Base-by-base conservation (phyloP, 441 rosid species). In the Corymbia calophylla region DNA sequence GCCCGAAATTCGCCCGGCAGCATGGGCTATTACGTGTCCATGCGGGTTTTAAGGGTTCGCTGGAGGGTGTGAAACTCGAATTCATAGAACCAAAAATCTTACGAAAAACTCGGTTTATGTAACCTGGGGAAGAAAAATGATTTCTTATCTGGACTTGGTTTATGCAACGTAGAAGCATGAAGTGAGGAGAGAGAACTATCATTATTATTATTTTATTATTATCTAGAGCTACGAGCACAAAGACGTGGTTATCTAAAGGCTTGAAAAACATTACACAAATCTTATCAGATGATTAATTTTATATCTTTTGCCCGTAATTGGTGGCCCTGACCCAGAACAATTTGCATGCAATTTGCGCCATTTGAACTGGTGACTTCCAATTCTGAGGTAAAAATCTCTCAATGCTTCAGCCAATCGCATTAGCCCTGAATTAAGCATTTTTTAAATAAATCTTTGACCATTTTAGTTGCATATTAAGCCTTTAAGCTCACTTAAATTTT, bases 251-350 rank as follows among this genome's bases (percentile, higher is more conserved):
- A 1, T 73, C 1, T 35, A 3, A 73, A 21, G 16, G 15, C 49
- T 73, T 0, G 9, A 73, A 27, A 12, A 73, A 19, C 16, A 73
- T 23, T 23, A 11, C 10, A 10, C 0, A 1, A 19, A 29, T 73
- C 7, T 73, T 21, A 21, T 35, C 8, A 21, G 11, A 1, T 0
- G 3, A 39, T 39, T 19, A 73, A 21, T 1, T 35, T 3, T 70
- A 35, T 21, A 19, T 23, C 16, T 39, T 19, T 39, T 39, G 1
- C 29, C 2, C 1, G 16, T 70, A 35, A 35, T 5, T 0, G 0
- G 13, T 19, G 5, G 9, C 16, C 29, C 2, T 1, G 0, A 73
- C 6, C 16, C 16, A 5, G 0, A 35, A 21, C 9, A 73, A 3
- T 0, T 73, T 39, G 49, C 17, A 21, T 23, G 7, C 44, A 68